phyloP scores from a whole-genome alignment of 2,329 filamentous ascomycete genomes.

The Juglanconis sp. region DNA sequence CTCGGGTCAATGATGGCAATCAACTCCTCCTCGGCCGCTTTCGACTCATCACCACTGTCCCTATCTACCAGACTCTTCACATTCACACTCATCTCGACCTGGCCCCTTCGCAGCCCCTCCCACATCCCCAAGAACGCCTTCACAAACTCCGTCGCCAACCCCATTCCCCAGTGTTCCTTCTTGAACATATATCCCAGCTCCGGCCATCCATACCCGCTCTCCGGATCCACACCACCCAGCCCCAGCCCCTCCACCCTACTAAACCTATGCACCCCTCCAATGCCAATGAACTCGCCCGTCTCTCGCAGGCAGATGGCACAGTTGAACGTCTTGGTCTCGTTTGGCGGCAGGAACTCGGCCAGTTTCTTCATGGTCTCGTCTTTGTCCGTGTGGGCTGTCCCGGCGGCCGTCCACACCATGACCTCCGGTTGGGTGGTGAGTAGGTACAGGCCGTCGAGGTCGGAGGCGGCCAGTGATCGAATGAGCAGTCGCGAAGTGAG shows the following conservation, averaged over 20 bases:
- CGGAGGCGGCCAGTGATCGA: slow-evolving; percentile 23
- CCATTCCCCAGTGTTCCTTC: slow-evolving; percentile 51
- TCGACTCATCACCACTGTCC: slow-evolving; percentile 20
- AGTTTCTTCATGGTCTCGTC: slow-evolving; percentile 42
- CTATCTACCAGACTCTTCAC: slow-evolving; percentile 29
- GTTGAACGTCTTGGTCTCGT: slow-evolving; percentile 53
- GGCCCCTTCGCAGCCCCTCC: slow-evolving; percentile 46
- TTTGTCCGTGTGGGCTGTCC: slow-evolving; percentile 37
- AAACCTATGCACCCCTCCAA: slow-evolving; percentile 41
- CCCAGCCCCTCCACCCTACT: slow-evolving; percentile 34
- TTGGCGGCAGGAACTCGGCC: slow-evolving; percentile 41
- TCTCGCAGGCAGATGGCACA: slow-evolving; percentile 48
- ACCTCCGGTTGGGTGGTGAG: slow-evolving; percentile 58
- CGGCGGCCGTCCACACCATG: slow-evolving; percentile 53
- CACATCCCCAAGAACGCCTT: slow-evolving; percentile 43
- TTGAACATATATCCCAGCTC: slow-evolving; percentile 57
- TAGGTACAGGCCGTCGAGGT: slow-evolving; percentile 47
- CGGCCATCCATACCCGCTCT: slow-evolving; percentile 39
- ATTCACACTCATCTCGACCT: slow-evolving; percentile 42
- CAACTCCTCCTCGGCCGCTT: slow-evolving; percentile 37
- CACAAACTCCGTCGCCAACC: slow-evolving; percentile 56
- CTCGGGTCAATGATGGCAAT: slow-evolving; percentile 44
- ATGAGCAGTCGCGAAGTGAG: slow-evolving; percentile 10
- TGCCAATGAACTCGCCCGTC: slow-evolving; percentile 50
- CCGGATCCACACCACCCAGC: neutral